Percentiles rank a stretch among this genome's conserved stretches.
Evolutionary conservation across 306 rosid species (phyloP).

Genomic region (Begonia fuchsioides): DNA sequence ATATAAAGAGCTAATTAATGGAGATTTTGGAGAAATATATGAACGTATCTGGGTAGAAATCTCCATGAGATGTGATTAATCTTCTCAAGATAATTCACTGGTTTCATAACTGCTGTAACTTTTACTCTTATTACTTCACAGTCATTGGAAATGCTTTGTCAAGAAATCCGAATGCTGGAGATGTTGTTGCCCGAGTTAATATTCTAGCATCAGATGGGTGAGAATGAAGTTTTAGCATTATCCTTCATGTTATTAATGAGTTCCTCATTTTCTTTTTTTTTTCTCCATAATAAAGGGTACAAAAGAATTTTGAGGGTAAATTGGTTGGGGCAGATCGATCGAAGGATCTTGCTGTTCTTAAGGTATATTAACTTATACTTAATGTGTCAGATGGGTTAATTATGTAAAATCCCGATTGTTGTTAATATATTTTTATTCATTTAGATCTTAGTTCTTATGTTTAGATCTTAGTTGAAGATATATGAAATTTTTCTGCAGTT

Average conservation of each 20-base stretch:
- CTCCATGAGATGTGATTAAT: neutral
- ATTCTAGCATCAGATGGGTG: conserved; percentile 80
- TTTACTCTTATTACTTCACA: conserved; percentile 21
- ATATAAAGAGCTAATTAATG: conserved; percentile 3
- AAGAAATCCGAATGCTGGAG: conserved; percentile 64
- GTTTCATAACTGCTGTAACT: neutral
- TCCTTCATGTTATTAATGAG: neutral
- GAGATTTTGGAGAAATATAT: conserved; percentile 2
- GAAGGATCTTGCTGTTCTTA: conserved; percentile 92
- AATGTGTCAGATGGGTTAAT: too few relatives aligned
- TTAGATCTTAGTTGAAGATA: too few relatives aligned
- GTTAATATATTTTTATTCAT: neutral
- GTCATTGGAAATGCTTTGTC: conserved; percentile 89
- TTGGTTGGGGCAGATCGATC: conserved; percentile 90
- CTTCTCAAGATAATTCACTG: neutral
- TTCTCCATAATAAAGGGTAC: conserved; percentile 32
- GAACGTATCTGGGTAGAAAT: too few relatives aligned
- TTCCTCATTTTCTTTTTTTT: conserved; percentile 11
- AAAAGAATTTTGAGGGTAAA: conserved; percentile 83
- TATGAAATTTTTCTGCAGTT: too few relatives aligned
- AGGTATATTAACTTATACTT: conserved; percentile 24
- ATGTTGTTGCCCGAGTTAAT: conserved; percentile 90
- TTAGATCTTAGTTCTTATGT: too few relatives aligned
- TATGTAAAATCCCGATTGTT: neutral
- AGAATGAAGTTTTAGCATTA: conserved; percentile 17